phyloP scores from a whole-genome alignment of 2,329 filamentous ascomycete species.

The Penicillium hesseltinei region DNA sequence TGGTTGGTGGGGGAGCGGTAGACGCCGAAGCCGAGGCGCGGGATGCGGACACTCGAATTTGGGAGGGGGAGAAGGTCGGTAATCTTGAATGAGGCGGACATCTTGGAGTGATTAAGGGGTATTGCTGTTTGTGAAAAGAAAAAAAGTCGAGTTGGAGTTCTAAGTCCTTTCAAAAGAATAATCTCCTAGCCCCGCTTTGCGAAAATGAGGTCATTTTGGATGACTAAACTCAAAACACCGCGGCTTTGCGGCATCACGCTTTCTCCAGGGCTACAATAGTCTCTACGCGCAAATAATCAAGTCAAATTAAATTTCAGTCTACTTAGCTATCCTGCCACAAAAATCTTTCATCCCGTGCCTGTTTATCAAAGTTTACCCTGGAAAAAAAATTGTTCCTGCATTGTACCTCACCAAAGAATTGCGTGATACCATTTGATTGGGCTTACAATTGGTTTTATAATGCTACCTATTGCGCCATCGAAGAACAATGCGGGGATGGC shows the following conservation, averaged over 20 bases:
- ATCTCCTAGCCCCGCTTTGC: constrained; percentile 11
- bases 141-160: not conserved
- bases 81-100: constrained; percentile 44
- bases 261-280: not conserved
- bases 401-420: not conserved
- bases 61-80: constrained; percentile 51
- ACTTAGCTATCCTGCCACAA: too few relatives aligned
- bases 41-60: constrained; percentile 55
- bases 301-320: not conserved
- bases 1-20: constrained; percentile 58
- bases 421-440: not conserved
- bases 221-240: constrained; percentile 3
- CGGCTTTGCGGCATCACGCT: not conserved
- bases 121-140: constrained; percentile 3
- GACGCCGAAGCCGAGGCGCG: constrained; percentile 69
- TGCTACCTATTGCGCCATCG: constrained; percentile 27
- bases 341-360: not conserved
- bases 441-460: not conserved
- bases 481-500: constrained; percentile 17
- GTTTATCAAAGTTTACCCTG: not conserved
- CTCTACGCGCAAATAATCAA: not conserved
- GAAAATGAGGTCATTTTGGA: constrained; percentile 10
- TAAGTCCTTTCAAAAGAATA: not conserved
- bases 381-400: not conserved
- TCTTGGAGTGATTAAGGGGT: constrained; percentile 15